Evolutionary conservation across 202 grass and related monocot species (phyloP).

Genomic region (Zizania palustris): DNA sequence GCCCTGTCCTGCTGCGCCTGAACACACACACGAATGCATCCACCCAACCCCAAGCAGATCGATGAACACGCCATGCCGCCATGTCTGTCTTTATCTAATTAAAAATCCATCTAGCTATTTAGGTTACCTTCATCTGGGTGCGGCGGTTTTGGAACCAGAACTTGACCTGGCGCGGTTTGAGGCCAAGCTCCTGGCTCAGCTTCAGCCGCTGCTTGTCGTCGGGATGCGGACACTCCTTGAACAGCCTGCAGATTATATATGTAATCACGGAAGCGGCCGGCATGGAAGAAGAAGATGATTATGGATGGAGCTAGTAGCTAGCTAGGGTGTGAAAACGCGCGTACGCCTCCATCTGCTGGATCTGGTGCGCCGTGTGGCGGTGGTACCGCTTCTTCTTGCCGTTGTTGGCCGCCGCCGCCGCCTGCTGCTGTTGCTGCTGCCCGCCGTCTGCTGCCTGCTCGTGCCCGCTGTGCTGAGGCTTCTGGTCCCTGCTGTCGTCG

Average conservation of each 20-base stretch:
- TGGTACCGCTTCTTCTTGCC: conserved; percentile 95
- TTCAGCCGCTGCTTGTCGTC: conserved; percentile 98
- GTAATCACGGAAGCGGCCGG: not conserved
- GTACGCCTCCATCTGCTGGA: conserved; percentile 98
- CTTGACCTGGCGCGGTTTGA: conserved; percentile 95
- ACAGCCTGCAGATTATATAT: conserved; percentile 70
- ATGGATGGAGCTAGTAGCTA: too few species aligned
- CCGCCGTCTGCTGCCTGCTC: conserved; percentile 34
- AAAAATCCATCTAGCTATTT: too few species aligned
- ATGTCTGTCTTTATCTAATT: too few species aligned
- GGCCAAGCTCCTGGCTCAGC: conserved; percentile 90
- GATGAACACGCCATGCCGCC: not conserved
- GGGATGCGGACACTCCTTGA: conserved; percentile 97
- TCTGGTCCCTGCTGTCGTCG: conserved; percentile 51
- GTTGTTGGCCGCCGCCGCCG: conserved; percentile 15
- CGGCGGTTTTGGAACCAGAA: conserved; percentile 99
- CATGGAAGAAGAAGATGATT: not conserved
- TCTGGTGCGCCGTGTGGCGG: conserved; percentile 94
- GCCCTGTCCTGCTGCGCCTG: conserved; percentile 89
- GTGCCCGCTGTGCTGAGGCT: conserved; percentile 42
- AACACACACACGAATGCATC: too few species aligned
- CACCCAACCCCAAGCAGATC: not conserved
- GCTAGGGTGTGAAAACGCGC: too few species aligned
- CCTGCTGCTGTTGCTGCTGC: not conserved
- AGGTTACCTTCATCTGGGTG: conserved; percentile 91